Evolutionary conservation across 78 protist species (phyloP).

Genomic region (Creolimax fragrantissima): DNA sequence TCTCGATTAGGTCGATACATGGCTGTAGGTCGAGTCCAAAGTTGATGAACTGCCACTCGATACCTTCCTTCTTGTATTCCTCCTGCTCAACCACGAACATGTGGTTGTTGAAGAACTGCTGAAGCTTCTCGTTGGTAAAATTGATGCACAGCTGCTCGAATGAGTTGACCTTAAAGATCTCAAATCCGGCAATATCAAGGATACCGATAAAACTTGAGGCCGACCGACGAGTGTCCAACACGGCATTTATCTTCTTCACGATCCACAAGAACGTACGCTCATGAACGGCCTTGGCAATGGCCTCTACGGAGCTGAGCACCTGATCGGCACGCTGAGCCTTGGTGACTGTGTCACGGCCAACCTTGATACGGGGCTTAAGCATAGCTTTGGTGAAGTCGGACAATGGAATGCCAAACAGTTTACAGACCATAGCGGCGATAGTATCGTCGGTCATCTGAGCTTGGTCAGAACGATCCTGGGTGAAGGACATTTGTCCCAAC

Average conservation of each 20-base stretch:
- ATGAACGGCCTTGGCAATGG: conserved; percentile 87
- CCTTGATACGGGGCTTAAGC: conserved; percentile 60
- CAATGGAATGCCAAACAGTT: conserved; percentile 23
- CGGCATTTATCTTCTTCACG: conserved; percentile 53
- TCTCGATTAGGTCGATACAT: conserved; percentile 69
- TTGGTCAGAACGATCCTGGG: conserved; percentile 18
- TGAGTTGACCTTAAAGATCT: conserved; percentile 76
- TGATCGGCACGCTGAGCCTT: conserved; percentile 50
- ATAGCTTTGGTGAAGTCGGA: conserved; percentile 8
- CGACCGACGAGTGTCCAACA: conserved; percentile 16
- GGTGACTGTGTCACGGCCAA: conserved; percentile 68
- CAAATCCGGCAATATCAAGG: conserved; percentile 85
- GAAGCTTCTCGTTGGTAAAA: conserved; percentile 94
- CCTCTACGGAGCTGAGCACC: conserved; percentile 62
- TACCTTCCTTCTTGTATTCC: conserved; percentile 71
- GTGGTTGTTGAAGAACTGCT: conserved; percentile 92
- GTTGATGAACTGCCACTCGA: conserved; percentile 78
- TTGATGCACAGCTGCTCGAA: conserved; percentile 95
- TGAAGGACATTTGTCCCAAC: conserved; percentile 68
- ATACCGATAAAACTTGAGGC: conserved; percentile 65
- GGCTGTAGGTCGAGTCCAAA: conserved; percentile 81
- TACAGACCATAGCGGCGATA: conserved; percentile 8
- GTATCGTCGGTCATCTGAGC: conserved; percentile 1
- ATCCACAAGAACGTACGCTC: conserved; percentile 84
- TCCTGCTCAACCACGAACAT: conserved; percentile 87